Evolutionary conservation across 768 basidiomycete genomes (phyloP).

Genomic region (Austroboletus festivus): DNA sequence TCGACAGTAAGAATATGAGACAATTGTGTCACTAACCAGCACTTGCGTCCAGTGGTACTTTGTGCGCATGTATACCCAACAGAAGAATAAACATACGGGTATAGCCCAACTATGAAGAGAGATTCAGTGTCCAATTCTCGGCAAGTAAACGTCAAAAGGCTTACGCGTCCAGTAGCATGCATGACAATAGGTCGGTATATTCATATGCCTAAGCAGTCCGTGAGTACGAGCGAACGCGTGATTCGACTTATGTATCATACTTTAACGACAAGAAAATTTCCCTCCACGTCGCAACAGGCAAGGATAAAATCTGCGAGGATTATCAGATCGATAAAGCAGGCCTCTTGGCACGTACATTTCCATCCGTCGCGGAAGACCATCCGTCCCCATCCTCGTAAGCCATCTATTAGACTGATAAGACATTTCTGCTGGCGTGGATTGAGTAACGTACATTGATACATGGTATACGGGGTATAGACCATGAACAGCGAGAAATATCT

Average conservation of each 20-base stretch:
- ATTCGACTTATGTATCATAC: constrained; percentile 27
- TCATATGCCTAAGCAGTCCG: constrained; percentile 57
- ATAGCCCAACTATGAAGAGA: constrained; percentile 74
- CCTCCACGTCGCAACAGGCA: constrained; percentile 81
- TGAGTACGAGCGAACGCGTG: neutral
- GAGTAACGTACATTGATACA: constrained; percentile 67
- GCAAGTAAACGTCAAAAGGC: constrained; percentile 19
- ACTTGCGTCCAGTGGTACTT: constrained; percentile 83
- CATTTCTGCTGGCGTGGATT: neutral
- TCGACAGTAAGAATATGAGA: neutral
- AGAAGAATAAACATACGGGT: constrained; percentile 80
- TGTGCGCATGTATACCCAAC: constrained; percentile 78
- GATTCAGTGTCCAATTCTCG: neutral
- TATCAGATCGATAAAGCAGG: too few relatives aligned
- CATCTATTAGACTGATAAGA: constrained; percentile 46
- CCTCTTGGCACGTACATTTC: constrained; percentile 89
- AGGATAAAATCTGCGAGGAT: constrained; percentile 62
- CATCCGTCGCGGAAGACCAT: constrained; percentile 75
- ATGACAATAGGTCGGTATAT: constrained; percentile 83
- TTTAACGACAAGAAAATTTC: constrained; percentile 83
- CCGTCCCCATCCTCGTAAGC: constrained; percentile 79
- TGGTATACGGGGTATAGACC: constrained; percentile 85
- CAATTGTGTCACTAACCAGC: constrained; percentile 47
- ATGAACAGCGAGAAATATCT: constrained; percentile 79
- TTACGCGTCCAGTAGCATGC: constrained; percentile 89